These are phyloP conservation scores for Amyloporia xantha DNA, from an alignment of 768 basidiomycete species.

Conservation along the genomic window DNA sequence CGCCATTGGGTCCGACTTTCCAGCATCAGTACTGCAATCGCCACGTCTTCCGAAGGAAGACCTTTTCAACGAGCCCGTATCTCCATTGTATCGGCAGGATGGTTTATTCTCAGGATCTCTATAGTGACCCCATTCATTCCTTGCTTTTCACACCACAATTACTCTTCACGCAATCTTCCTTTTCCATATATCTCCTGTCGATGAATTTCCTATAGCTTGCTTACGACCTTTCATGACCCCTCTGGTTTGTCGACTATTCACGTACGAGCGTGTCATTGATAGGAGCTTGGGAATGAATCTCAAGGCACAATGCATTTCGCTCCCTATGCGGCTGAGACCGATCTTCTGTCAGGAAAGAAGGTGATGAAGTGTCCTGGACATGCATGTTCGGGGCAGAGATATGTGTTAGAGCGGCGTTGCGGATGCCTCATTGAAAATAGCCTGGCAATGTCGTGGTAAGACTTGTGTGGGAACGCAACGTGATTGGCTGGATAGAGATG, in stretches of 20 bases:
- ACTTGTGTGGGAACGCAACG: neutral
- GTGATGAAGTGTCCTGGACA: too few relatives aligned
- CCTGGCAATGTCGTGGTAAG: neutral
- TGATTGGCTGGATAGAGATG: conserved; percentile 2
- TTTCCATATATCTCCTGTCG: neutral
- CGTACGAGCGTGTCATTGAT: neutral
- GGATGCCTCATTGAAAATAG: neutral
- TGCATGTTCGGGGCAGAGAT: neutral
- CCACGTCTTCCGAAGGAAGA: neutral
- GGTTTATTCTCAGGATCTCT: neutral
- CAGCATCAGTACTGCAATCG: neutral
- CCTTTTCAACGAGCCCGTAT: neutral
- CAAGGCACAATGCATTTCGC: neutral
- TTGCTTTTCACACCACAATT: neutral
- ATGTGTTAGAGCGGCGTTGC: neutral
- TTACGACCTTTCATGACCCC: conserved; percentile 7
- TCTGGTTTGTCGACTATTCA: neutral
- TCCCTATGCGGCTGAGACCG: too few relatives aligned
- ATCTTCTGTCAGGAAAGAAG: too few relatives aligned
- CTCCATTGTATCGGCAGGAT: conserved; percentile 5
- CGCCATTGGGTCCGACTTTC: neutral
- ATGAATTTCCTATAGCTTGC: neutral
- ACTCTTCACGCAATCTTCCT: neutral
- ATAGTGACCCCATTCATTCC: neutral
- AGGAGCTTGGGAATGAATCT: neutral